Evolutionary conservation across 345 rosid species (phyloP).

Genomic region (Carallia pectinifolia): DNA sequence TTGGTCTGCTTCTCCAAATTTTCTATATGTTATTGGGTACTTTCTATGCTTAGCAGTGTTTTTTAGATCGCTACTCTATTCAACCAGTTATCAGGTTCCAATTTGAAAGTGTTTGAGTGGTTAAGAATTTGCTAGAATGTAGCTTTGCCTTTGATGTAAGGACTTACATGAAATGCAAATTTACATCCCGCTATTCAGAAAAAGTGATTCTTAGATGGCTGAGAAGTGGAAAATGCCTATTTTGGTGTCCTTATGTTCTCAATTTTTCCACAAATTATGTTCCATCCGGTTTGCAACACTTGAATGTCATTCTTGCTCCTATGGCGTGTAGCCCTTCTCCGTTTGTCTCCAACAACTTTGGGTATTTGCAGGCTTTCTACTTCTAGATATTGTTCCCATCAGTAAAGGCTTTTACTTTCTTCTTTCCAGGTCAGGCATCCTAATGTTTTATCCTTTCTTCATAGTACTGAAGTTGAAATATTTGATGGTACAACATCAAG

Average conservation of each 20-base stretch:
- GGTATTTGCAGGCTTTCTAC: neutral
- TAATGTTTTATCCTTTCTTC: constrained; percentile 84
- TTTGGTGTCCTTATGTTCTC: no score
- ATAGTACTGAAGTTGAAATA: constrained; percentile 89
- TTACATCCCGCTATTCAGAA: no score
- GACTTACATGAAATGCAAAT: no score
- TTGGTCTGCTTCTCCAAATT: no score
- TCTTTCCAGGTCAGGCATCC: constrained; percentile 92
- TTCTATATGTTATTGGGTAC: no score
- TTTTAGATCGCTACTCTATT: neutral
- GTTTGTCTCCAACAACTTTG: neutral
- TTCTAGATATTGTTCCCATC: neutral
- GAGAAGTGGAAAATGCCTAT: no score
- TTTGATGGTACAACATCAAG: constrained; percentile 65
- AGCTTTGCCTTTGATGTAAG: no score
- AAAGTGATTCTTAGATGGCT: no score
- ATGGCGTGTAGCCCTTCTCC: neutral
- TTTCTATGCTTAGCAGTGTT: no score
- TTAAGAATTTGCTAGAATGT: neutral
- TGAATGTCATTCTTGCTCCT: neutral
- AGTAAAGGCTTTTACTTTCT: constrained; percentile 6
- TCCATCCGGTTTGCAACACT: no score
- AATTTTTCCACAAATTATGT: no score
- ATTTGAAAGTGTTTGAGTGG: no score
- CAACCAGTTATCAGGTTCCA: neutral